Base-by-base conservation (phyloP, 257 asterid genomes). In the Pogostemon cablin region DNA sequence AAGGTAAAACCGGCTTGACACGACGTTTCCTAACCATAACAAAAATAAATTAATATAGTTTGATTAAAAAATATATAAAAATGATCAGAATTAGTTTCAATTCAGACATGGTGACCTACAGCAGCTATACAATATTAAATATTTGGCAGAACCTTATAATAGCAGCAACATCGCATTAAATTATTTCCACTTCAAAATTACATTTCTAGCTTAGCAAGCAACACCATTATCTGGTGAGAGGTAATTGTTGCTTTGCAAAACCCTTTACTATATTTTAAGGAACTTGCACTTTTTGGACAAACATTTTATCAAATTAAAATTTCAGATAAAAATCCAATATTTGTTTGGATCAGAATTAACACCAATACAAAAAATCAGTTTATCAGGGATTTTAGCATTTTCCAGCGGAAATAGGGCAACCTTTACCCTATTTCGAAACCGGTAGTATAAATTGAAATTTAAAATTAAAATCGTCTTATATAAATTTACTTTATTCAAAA, bases 201-300 rank as follows among this genome's bases (percentile, higher is more conserved):
- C 3, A 11, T 71, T 67, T 71, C 40, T 56, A 20, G 39, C 65
- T 61, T 63, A 50, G 12, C 63, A 64, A 59, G 52, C 67, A 70
- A 65, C 53, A 73, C 4, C 71, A 6, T 56, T 17, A 37, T 72
- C 71, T 76, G 90, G 89, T 84, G 42, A 70, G 75, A 62, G 54
- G 89, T 78, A 67, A 86, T 71, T 86, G 96, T 88, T 79, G 85
- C 85, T 88, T 85, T 71, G 69, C 42, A 68, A 58, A 50, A 52
- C 35, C 63, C 65, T 81, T 54, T 50, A 76, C 70, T 76, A 53
- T 42, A 47, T 68, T 44, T 79, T 59, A 85, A 77, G 88, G 72
- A 80, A 87, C 69, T 74, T 38, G 70, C 64, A 57, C 72, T 63
- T 80, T 63, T 50, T 47, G 68, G 39, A 11, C 40, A 58, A 55